Evolutionary conservation across 2,329 filamentous ascomycete species (phyloP).

Genomic region (Bipolaris zeicola): DNA sequence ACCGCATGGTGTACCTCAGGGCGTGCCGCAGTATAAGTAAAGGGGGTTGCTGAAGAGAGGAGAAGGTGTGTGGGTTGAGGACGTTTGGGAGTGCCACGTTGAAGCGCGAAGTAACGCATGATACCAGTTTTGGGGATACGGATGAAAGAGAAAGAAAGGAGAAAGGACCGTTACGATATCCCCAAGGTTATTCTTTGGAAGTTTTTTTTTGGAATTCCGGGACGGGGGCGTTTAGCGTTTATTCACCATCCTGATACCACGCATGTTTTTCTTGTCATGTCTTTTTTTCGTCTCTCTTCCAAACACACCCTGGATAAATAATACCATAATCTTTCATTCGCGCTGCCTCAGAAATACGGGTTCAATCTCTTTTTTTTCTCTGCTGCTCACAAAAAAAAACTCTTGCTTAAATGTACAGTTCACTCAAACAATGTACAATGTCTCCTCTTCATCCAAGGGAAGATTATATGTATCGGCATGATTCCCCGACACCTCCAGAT

Average conservation of each 20-base stretch:
- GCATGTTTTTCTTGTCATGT: neutral
- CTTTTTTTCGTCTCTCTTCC: neutral
- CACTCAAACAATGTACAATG: neutral
- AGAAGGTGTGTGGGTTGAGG: neutral
- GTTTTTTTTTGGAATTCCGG: neutral
- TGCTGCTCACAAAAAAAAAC: too few relatives aligned
- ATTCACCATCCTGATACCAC: neutral
- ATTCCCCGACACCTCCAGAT: fast-evolving
- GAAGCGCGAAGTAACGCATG: neutral
- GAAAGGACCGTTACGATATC: neutral
- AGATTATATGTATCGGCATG: neutral
- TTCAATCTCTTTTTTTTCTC: too few relatives aligned
- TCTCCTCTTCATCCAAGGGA: neutral
- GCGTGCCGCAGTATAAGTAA: slow-evolving; percentile 23
- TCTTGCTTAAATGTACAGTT: neutral
- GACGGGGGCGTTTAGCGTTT: neutral
- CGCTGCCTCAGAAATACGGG: too few relatives aligned
- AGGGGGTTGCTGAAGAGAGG: neutral
- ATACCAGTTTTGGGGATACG: neutral
- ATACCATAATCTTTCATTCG: neutral
- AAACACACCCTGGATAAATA: neutral
- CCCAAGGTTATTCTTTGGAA: neutral
- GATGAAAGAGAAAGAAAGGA: neutral
- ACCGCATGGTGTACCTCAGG: slow-evolving; percentile 6
- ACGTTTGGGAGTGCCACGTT: neutral